These are phyloP conservation scores for Mycena floridula DNA, from an alignment of 768 basidiomycete genomes.

Conservation along the genomic window DNA sequence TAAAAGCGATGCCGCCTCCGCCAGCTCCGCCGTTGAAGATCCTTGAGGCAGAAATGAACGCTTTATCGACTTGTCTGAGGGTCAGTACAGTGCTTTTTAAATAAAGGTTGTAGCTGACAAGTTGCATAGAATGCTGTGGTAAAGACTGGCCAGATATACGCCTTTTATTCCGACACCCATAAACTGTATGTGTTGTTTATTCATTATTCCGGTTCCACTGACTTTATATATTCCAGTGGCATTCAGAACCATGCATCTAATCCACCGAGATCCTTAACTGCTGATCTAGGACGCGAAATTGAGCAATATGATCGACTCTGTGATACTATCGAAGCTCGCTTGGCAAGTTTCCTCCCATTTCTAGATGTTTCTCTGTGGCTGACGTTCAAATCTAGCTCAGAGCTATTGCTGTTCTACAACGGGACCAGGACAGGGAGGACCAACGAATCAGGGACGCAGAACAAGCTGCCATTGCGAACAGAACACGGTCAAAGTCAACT, in stretches of 20 bases:
- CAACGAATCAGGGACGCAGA: constrained; percentile 41
- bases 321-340: constrained; percentile 66
- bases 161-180: constrained; percentile 59
- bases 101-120: constrained; percentile 2
- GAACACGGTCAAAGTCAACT: constrained; percentile 12
- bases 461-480: constrained; percentile 34
- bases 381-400: constrained; percentile 41
- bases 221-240: constrained; percentile 31
- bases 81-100: constrained; percentile 24
- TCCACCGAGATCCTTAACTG: constrained; percentile 61
- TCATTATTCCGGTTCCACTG: neutral
- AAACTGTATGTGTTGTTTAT: constrained; percentile 46
- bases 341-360: constrained; percentile 38
- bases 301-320: constrained; percentile 79
- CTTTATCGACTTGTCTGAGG: constrained; percentile 51
- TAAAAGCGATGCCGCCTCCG: constrained; percentile 51
- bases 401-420: constrained; percentile 65
- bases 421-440: constrained; percentile 62
- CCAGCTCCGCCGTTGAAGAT: constrained; percentile 35
- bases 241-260: constrained; percentile 50
- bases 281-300: constrained; percentile 64
- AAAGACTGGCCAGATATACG: constrained; percentile 66
- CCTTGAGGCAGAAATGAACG: constrained; percentile 61
- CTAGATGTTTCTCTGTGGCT: neutral
- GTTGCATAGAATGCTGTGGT: constrained; percentile 49